Evolutionary conservation across 192 early-diverging fungal species (phyloP), one percentile per base, ranked within the genome.

Genomic region (Coemansia erecta): DNA sequence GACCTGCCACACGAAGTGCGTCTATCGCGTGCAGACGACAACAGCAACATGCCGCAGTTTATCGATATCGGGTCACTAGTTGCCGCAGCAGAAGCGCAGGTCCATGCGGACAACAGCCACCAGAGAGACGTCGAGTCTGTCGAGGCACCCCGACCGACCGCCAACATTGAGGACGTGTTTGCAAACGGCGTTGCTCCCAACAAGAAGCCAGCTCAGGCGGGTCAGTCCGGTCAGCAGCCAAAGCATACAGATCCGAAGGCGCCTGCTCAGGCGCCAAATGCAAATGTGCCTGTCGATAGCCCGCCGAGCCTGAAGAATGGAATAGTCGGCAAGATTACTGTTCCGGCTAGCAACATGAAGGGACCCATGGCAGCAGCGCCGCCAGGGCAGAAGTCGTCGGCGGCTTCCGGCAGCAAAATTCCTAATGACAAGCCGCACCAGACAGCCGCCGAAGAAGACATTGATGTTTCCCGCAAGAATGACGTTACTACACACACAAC

Each of bases 1-100:
- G 47, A 49, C 9, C 9, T 24, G 2, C 47, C 47, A 26, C 47
- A 49, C 12, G 58, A 33, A 37, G 18, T 53, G 2, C 6, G 53
- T 21, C 44, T 65, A 2, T 61, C 69, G 26, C 62, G 54, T 1
- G 57, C 54, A 13, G 21, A 65, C 12, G 26, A 39, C n/a, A 72
- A 72, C 35, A 61, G 26, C 21, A 56, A 64, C 13, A 61, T 61
- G 63, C 58, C 69, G 19, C 63, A 60, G 22, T 42, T 60, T 15
- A 64, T 64, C 17, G 68, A 64, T 19, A 26, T 63, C 11, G 61
- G 48, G 10, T 46, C 50, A 1, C 35, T 60, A 15, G 56, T 58
- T 15, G 57, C 50, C 15, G 56, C 61, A 4, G 66, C 49, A 13
- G n/a, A n/a, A 51, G 22, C 10, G 65, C 41, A 22, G 58, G 28